phyloP scores from a whole-genome alignment of 202 grass and related monocot genomes.

The Panicum virgatum region DNA sequence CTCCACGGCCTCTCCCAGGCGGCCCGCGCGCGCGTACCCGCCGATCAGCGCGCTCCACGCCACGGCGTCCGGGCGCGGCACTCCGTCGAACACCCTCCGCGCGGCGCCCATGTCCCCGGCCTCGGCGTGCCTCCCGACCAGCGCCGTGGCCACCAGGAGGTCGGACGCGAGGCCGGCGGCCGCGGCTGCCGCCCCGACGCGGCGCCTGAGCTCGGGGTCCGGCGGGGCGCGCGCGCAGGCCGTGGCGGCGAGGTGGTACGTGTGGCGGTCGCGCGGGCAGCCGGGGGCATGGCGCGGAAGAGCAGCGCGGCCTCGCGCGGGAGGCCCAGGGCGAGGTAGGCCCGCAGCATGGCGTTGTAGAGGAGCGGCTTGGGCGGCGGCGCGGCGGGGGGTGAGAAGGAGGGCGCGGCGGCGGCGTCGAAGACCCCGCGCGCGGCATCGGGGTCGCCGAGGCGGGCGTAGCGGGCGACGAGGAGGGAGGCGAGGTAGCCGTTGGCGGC shows the following conservation, averaged over 20 bases:
- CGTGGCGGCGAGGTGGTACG: slow-evolving; percentile 60
- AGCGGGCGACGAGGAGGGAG: slow-evolving; percentile 59
- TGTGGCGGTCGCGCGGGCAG: slow-evolving; percentile 53
- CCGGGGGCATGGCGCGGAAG: slow-evolving; percentile 37
- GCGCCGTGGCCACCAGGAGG: slow-evolving; percentile 59
- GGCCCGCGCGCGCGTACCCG: slow-evolving; percentile 40
- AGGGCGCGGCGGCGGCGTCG: slow-evolving; percentile 17
- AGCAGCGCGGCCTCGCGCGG: slow-evolving; percentile 37
- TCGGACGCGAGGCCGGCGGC: slow-evolving; percentile 44
- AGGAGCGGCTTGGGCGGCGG: slow-evolving; percentile 49
- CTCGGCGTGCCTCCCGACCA: slow-evolving; percentile 45
- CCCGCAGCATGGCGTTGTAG: slow-evolving; percentile 69
- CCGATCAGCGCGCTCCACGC: slow-evolving; percentile 56
- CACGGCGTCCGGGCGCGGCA: slow-evolving; percentile 46
- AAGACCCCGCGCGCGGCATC: slow-evolving; percentile 47
- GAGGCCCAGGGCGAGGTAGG: slow-evolving; percentile 41
- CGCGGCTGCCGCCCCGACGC: neutral
- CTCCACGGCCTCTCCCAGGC: slow-evolving; percentile 33
- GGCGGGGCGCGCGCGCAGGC: slow-evolving; percentile 46
- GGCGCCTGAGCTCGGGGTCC: slow-evolving; percentile 26
- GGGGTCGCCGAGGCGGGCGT: slow-evolving; percentile 51
- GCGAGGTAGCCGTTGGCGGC: slow-evolving; percentile 53
- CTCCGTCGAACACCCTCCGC: slow-evolving; percentile 55
- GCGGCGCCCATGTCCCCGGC: slow-evolving; percentile 39
- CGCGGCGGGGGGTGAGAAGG: neutral